Base-by-base conservation (phyloP, 345 rosid species). In the Aurinia saxatilis region DNA sequence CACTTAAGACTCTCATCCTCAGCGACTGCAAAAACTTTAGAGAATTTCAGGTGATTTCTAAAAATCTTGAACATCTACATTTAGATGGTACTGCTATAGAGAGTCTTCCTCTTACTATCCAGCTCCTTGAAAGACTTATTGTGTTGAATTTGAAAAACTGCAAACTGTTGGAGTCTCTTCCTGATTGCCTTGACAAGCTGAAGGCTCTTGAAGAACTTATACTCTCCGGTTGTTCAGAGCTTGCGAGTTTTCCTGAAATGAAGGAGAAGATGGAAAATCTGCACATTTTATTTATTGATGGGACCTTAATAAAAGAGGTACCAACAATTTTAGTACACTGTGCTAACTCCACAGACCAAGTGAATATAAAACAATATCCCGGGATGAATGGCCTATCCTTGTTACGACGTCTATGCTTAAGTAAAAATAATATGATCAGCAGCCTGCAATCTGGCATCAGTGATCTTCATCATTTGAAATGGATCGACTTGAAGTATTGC, bases 51-150 rank as follows among this genome's bases (percentile, higher is more conserved):
- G 44, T 41, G 6, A 41, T 75, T 8, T 60, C 67, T 6, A 17
- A 65, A 1, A 62, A 35, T 50, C 11, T 77, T 33, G 15, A 50
- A 18, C 10, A 9, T 15, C 19, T 73, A 3, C 3, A 29, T 18
- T 49, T 72, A 8, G 65, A 30, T 60, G 75, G 60, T 4, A 61
- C 71, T 7, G 60, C 60, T n/a, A 65, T 77, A 10, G 3, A 25
- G 12, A 57, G 35, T 15, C 57, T 77, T 19, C 68, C 72, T 4
- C 29, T 57, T 34, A 34, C 36, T 16, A 16, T 48, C 9, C 50
- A 16, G 50, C 65, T 67, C 18, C 42, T n/a, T n/a, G n/a, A 29
- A 8, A 36, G 23, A 67, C 72, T 67, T 38, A 4, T 47, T n/a
- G 6, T 47, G 9, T 7, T 61, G 47, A 61, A 61, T 14, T 10